These are phyloP conservation scores for Cordyceps javanica DNA, from an alignment of 2,329 filamentous ascomycete species.

Conservation along the genomic window DNA sequence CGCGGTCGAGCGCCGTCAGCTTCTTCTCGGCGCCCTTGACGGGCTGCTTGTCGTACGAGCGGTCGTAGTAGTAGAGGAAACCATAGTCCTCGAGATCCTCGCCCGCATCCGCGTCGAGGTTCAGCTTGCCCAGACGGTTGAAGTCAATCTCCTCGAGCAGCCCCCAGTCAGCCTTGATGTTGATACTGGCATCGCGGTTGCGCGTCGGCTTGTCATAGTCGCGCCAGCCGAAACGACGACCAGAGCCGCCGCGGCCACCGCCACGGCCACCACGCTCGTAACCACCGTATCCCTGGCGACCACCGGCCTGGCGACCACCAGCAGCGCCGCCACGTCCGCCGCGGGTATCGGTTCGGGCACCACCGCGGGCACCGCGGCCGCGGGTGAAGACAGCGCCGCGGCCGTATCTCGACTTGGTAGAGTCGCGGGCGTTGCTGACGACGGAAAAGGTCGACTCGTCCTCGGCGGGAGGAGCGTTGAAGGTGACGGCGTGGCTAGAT, in stretches of 20 bases:
- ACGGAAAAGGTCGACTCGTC: conserved; percentile 98
- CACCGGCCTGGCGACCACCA: conserved; percentile 59
- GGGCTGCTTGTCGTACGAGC: conserved; percentile 86
- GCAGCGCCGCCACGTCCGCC: conserved; percentile 55
- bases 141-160: conserved; percentile 98
- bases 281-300: conserved; percentile 28
- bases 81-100: conserved; percentile 94
- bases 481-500: conserved; percentile 76
- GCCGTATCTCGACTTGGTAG: conserved; percentile 78
- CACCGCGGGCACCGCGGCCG: conserved; percentile 69
- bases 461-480: conserved; percentile 86
- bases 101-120: conserved; percentile 88
- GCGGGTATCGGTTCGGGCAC: conserved; percentile 58
- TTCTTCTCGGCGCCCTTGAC: conserved; percentile 86
- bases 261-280: conserved; percentile 70
- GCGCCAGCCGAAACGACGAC: conserved; percentile 94
- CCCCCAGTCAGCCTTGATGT: conserved; percentile 92
- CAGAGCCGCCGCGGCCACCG: conserved; percentile 61
- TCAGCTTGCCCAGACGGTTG: conserved; percentile 89
- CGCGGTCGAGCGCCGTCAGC: conserved; percentile 82
- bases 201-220: conserved; percentile 97
- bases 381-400: conserved; percentile 88
- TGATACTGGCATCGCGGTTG: conserved; percentile 92
- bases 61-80: conserved; percentile 98
- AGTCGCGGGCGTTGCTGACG: conserved; percentile 88